Evolutionary conservation across 345 rosid species (phyloP), one percentile per base, ranked within the genome.

Genomic region (Pugionium cornutum): DNA sequence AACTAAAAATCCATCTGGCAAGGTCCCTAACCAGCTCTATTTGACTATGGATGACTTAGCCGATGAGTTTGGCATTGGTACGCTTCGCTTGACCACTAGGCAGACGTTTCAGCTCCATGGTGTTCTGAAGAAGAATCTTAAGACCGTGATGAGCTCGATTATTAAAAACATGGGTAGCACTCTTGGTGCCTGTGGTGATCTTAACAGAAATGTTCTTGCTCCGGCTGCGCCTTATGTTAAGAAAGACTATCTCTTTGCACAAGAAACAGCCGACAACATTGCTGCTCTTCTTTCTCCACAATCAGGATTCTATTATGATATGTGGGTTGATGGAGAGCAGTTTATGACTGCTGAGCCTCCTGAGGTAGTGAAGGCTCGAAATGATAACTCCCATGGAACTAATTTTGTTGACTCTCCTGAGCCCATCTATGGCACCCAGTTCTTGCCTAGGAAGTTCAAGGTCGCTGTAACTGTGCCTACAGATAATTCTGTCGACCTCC

Each of bases 321-420:
- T 94, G 86, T 94, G 99, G 99, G 97, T 94, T 77, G 87, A 94
- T 81, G 99, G 99, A n/a, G 97, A 94, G 81, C 83, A 84, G 79
- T 48, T 94, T 59, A 61, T 89, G 86, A 70, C 96, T 3, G 90
- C 97, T 18, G 97, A 90, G 68, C 83, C 99, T 68, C 92, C 92
- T 4, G 97, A 94, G 78, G 97, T 94, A 0, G 91, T 80, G 57
- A 79, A 87, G 76, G 99, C 97, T 6, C 86, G 99, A 33, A 83
- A 90, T 69, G 99, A 88, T 75, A 90, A 90, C 70, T 84, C 96
- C 30, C 89, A 85, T 75, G 97, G 97, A 67, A 94, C 99, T 6
- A 94, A 94, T 77, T 94, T 90, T 51, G 87, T 88, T 50, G 91
- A 90, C 76, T 94, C 91, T 1, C 91, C 97, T 2, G 99, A 90